Evolutionary conservation across 1,139 yeast species (phyloP), one percentile per base, ranked within the genome.

Genomic region (Geotrichum histeridarum): DNA sequence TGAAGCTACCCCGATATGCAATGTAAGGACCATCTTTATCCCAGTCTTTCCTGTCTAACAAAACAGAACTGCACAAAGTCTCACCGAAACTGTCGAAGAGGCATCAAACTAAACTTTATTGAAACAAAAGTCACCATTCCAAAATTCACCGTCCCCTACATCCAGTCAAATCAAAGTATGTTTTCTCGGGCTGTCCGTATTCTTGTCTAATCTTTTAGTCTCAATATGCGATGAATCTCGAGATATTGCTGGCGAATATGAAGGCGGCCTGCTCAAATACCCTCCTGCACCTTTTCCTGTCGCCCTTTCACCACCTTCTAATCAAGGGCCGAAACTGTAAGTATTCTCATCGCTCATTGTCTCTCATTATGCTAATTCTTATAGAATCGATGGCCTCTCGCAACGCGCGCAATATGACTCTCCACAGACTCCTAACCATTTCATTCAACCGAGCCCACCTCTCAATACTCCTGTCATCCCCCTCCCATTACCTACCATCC

Each of bases 221-320:
- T 48, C 59, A 11, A 56, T 57, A 42, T 50, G 55, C 41, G 60
- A 57, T 38, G 60, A 57, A 50, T 57, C 60, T 11, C 45, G 60
- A 22, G 55, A 51, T 9, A 56, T 57, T 27, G 60, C 60, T 1
- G 48, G 57, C 4, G 60, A 55, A 17, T 57, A 57, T 45, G 50
- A 55, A 42, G 57, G 54, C 8, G 60, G 60, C 27, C 50, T 54
- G 8, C 39, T 42, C 11, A 48, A 47, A 14, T 57, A 57, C 44
- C 57, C 57, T 5, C 52, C 45, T 15, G 14, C 42, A 9, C 3
- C 46, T 7, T 27, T 33, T 14, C n/a, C 51, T 7, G 32, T 22
- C 18, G 11, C 37, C 9, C 39, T 27, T n/a, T 31, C 38, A 15
- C 39, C 51, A 12, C 46, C 51, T 1, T 27, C 39, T 6, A 37